These are phyloP conservation scores for Cardamine resedifolia DNA, from an alignment of 345 rosid genomes.

Conservation along the genomic window DNA sequence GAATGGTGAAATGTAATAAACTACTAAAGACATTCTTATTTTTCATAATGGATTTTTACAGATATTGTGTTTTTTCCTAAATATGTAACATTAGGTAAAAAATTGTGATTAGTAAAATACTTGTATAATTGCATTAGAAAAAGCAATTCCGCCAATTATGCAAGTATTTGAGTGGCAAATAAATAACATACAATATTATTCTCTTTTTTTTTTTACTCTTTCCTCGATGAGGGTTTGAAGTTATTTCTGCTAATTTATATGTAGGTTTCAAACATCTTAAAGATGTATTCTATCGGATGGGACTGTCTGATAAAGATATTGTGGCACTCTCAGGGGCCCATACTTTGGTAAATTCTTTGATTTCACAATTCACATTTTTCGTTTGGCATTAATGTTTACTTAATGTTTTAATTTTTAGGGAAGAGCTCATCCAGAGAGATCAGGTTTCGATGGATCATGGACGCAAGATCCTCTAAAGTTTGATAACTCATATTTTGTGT, in stretches of 20 bases:
- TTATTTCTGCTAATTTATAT: conserved; percentile 10
- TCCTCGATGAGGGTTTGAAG: not conserved
- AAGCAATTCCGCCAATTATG: no score
- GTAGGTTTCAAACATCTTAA: conserved; percentile 69
- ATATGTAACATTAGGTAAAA: no score
- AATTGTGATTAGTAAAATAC: no score
- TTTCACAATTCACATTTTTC: conserved; percentile 61
- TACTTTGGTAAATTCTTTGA: conserved; percentile 46
- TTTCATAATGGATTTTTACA: no score
- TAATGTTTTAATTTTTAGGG: no score
- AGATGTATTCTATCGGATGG: conserved; percentile 82
- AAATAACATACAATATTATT: not conserved
- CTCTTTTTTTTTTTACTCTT: not conserved
- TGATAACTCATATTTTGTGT: conserved; percentile 85
- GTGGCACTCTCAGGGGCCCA: conserved; percentile 52
- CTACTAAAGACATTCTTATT: no score
- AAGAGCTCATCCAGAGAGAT: conserved; percentile 84
- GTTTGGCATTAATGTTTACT: not conserved
- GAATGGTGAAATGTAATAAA: no score
- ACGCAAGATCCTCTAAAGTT: conserved; percentile 85
- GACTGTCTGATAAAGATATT: conserved; percentile 79
- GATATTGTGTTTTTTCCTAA: no score
- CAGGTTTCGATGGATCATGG: conserved; percentile 96
- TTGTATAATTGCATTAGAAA: no score
- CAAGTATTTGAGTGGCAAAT: not conserved